Evolutionary conservation across 768 basidiomycete species (phyloP), one percentile per base, ranked within the genome.

Genomic region (Suillus placidus): DNA sequence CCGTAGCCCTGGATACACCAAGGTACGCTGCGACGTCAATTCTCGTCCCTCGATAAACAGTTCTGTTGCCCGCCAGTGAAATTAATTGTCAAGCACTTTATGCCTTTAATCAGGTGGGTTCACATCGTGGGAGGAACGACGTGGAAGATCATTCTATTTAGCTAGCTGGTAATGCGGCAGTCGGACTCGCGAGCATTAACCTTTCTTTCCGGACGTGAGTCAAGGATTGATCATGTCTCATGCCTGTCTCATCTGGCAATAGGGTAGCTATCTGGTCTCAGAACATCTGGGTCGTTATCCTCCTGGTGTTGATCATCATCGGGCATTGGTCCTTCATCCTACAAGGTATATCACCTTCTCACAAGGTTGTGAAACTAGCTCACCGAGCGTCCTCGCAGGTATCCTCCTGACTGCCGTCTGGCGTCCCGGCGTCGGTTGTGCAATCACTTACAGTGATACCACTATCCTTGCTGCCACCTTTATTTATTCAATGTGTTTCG

Each of bases 401-500:
- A 81, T 89, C 6, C 80, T 86, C n/a, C 74, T 91, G 18, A 86
- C 81, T 55, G 88, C 87, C 0, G 61, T 64, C 4, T 91, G 88
- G 88, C 42, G 78, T n/a, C 78, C 81, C 10, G 79, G 74, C 2
- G 61, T 71, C 13, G 80, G 82, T 0, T 92, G 90, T 71, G 77
- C 79, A 2, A 89, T 92, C 64, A 79, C 81, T 1, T 71, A 83
- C 37, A 88, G 89, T 8, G 84, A 88, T 72, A 91, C 86, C 73
- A 85, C 74, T 10, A 76, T 90, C 61, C 82, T 91, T 38, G 87
- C 88, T 6, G 86, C 87, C 3, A 88, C 88, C 4, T 92, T 91
- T 74, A 88, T 91, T 38, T 92, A 92, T 69, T 87, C 89, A 37
- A 92, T 92, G 91, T 80, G 81, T 71, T 90, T 92, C 71, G 91